phyloP scores from a whole-genome alignment of 345 rosid genomes.

The Eucalyptus cloeziana region DNA sequence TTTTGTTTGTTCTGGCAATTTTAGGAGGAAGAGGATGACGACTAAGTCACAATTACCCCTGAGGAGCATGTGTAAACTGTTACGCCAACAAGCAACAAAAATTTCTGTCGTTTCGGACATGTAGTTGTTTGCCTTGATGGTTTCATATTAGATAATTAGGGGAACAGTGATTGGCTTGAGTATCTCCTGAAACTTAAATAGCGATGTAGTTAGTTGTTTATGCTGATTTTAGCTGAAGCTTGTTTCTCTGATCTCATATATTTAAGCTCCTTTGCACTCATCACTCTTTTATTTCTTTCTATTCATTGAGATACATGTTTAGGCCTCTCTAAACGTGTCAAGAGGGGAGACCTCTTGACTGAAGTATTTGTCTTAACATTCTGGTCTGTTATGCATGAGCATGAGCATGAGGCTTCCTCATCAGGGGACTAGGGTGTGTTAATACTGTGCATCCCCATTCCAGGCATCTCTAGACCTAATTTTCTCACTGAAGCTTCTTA shows the following conservation, averaged over 20 bases:
- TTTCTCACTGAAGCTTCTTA: not conserved
- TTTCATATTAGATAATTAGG: conserved; percentile 2
- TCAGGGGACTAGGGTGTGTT: not conserved
- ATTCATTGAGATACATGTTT: not conserved
- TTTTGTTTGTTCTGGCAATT: not conserved
- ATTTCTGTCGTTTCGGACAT: not conserved
- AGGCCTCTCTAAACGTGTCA: not conserved
- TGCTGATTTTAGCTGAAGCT: not conserved
- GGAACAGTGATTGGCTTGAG: not conserved
- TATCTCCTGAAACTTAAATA: conserved; percentile 1
- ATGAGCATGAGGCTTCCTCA: not conserved
- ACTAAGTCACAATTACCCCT: not conserved
- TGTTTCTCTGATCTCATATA: not conserved
- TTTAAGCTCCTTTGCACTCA: not conserved
- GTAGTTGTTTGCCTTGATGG: not conserved
- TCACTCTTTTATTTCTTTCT: not conserved
- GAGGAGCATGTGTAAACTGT: not conserved
- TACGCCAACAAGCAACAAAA: not conserved
- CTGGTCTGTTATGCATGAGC: not conserved
- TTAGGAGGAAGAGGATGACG: conserved; percentile 58
- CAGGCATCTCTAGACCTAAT: not conserved
- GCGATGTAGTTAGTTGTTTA: conserved; percentile 13
- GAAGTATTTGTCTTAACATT: not conserved
- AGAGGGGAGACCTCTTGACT: not conserved
- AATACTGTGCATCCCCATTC: not conserved